Base-by-base conservation (phyloP, 2,329 filamentous ascomycete species). In the Apiospora aurea region DNA sequence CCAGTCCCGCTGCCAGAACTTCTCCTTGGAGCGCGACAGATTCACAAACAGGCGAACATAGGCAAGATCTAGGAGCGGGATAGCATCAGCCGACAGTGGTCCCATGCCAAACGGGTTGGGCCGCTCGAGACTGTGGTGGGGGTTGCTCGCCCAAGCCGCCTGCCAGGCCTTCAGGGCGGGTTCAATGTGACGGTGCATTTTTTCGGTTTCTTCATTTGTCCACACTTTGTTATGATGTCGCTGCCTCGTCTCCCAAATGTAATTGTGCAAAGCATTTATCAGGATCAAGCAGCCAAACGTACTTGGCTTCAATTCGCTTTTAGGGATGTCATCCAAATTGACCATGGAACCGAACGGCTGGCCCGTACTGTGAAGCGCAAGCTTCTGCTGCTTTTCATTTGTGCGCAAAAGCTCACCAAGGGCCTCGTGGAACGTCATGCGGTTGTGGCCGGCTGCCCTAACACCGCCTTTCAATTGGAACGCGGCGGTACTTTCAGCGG, bases 231-330 rank as follows among this genome's bases (percentile, higher is more conserved):
- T 95, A 77, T 95, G 92, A 77, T 98, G 95, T 70, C 95, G 88
- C 82, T 97, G 95, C 34, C 96, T 89, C 0, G 95, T 98, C 82
- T 98, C 96, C 96, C 96, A 98, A 64, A 98, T 98, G 81, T 97
- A 98, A 77, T 98, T 98, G 83, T 98, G 96, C 34, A 98, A 86
- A 4, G 96, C 95, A 79, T 97, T 96, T 80, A 98, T 98, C 74
- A 99, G 84, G 7, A 98, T 89, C 43, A 98, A 86, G 80, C 95
- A 97, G 11, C 96, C 96, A 80, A 97, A 97, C 0, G 95, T 95
- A 82, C 96, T 98, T 0, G 95, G 94, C 75, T 89, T 90, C 67
- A 96, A 85, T 46, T 94, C 91, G 70, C 86, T 90, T 75, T 88
- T 85, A 1, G 88, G 83, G 1, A 87, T 78, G 11, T 91, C 88